A percentile compares a stretch with the other conserved stretches of the same genome.
Conservation (phyloP, 2,329 filamentous ascomycete species). For the Arachnomyces sp. region DNA sequence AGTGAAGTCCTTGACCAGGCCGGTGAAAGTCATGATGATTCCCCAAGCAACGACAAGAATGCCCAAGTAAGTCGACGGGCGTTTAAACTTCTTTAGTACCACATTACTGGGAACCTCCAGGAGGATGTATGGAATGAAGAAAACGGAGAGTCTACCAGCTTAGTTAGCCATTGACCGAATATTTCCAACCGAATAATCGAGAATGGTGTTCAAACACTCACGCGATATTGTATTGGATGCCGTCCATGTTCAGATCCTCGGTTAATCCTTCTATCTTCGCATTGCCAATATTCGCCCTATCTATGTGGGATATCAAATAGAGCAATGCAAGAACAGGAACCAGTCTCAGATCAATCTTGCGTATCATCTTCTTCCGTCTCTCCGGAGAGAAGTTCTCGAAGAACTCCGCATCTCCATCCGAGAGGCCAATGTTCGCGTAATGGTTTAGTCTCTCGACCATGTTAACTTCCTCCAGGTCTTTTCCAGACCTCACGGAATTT, state of each 20-base stretch:
- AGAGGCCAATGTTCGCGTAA: constrained; percentile 2
- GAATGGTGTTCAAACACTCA: constrained; percentile 22
- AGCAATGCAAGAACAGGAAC: constrained; percentile 4
- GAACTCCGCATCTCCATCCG: constrained; percentile 25
- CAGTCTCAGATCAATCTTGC: constrained; percentile 4
- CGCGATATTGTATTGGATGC: constrained; percentile 61
- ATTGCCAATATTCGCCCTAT: constrained; percentile 39
- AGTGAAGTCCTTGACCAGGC: constrained; percentile 43
- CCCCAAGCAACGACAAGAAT: constrained; percentile 38
- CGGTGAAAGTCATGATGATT: constrained; percentile 33
- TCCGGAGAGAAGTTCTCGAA: constrained; percentile 21
- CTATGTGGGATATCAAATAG: constrained; percentile 11
- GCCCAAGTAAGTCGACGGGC: constrained; percentile 46
- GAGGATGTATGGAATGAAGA: constrained; percentile 32
- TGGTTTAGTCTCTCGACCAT: constrained; percentile 2
- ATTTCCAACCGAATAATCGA: too few species aligned
- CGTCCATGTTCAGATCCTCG: constrained; percentile 54
- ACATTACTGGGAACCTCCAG: constrained; percentile 36
- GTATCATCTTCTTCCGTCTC: constrained; percentile 3
- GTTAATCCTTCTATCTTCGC: constrained; percentile 52
- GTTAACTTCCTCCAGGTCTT: constrained; percentile 5
- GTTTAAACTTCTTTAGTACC: constrained; percentile 33
- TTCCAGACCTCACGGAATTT: not conserved
- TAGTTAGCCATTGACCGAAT: too few species aligned
- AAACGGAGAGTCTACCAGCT: constrained; percentile 25